A percentile compares a stretch with the other conserved stretches of the same genome.
phyloP scores from a whole-genome alignment of 495 filamentous ascomycete species.

The Daldinia childiae region DNA sequence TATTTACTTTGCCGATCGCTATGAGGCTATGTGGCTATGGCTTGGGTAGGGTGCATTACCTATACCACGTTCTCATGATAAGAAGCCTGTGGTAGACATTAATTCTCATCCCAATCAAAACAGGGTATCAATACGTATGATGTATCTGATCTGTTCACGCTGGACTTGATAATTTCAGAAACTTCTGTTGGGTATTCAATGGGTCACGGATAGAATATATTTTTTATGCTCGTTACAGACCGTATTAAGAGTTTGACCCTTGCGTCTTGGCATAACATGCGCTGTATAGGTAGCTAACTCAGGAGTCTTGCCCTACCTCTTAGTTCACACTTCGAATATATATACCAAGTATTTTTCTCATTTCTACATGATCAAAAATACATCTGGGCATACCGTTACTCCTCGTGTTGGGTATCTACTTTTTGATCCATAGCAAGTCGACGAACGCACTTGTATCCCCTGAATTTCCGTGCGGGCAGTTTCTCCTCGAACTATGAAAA shows the following conservation, averaged over 20 bases:
- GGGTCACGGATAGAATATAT: background rate
- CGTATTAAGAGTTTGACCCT: background rate
- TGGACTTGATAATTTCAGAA: no score
- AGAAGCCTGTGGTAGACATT: background rate
- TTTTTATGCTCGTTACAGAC: background rate
- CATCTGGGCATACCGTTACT: background rate
- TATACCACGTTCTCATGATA: no score
- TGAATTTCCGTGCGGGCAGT: constrained; percentile 53
- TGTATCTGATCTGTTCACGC: no score
- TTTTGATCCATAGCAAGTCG: constrained; percentile 27
- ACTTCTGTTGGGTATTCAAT: no score
- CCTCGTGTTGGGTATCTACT: constrained; percentile 25
- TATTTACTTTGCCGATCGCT: background rate
- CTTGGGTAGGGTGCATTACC: background rate
- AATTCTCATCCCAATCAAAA: background rate
- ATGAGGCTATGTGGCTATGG: background rate
- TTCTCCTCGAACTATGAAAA: constrained; percentile 47
- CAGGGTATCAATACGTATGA: no score
- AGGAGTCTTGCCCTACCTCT: background rate
- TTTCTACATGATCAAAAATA: background rate
- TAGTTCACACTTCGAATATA: background rate
- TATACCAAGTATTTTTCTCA: background rate
- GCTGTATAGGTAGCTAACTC: background rate
- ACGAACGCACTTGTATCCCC: constrained; percentile 49
- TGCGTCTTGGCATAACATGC: background rate